A percentile compares a stretch with the other conserved stretches of the same genome.
These are phyloP conservation scores for Amoebophrya sp. DNA, from an alignment of 169 alveolate species.

Conservation along the genomic window DNA sequence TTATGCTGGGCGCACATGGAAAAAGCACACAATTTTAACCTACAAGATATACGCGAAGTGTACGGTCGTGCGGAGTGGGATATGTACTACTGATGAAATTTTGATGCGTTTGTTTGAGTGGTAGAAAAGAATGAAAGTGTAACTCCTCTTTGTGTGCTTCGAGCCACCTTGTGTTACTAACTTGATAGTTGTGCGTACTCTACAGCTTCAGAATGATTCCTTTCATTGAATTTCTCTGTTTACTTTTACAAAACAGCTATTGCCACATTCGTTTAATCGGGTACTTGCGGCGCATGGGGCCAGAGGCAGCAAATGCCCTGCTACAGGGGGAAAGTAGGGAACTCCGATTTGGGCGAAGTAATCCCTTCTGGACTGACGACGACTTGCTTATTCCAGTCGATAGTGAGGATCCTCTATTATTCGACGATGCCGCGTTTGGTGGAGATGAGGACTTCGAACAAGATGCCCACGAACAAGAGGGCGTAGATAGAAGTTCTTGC, in stretches of 20 bases:
- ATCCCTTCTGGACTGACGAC: neutral
- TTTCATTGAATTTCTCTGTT: neutral
- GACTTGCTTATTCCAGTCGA: neutral
- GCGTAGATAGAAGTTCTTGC: no score
- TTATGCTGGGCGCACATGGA: neutral
- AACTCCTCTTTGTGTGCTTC: neutral
- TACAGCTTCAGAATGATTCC: neutral
- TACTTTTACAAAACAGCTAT: neutral
- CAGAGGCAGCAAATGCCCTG: neutral
- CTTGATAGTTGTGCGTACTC: neutral
- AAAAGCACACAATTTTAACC: neutral
- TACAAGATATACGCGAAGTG: neutral
- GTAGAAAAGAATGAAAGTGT: neutral
- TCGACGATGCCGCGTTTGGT: neutral
- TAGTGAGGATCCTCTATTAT: neutral
- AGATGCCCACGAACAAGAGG: no score
- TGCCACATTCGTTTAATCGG: neutral
- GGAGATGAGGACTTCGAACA: neutral
- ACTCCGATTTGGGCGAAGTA: neutral
- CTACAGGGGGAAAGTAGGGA: neutral
- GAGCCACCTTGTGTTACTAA: neutral
- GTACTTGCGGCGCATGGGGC: neutral
- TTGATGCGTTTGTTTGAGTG: neutral
- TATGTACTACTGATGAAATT: neutral
- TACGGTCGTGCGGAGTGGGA: neutral